Evolutionary conservation across 2,329 filamentous ascomycete genomes (phyloP), one percentile per base, ranked within the genome.

Genomic region (Ascochyta clinopodiicola): DNA sequence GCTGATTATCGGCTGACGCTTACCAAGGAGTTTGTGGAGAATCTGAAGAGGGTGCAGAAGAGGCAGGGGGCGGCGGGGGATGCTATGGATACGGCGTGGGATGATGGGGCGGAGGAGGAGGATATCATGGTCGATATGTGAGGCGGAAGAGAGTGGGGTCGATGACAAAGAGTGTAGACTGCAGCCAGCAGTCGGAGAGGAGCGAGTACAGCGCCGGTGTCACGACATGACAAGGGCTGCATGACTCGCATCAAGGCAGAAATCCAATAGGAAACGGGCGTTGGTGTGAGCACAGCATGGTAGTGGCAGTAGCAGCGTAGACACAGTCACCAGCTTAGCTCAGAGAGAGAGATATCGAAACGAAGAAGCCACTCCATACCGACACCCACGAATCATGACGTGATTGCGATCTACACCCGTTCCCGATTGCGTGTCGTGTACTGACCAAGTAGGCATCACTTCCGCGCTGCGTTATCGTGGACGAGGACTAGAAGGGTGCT

Each of bases 11-110:
- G 80, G 17, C 67, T 88, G 44, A 82, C 81, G 37, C 69, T 88
- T 37, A 83, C 79, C 51, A 84, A 82, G 63, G 86, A 88, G 67
- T 86, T 84, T 62, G 75, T 86, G 29, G 82, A 86, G 38, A 78
- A 78, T 45, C 56, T 82, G 46, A 81, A 80, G 64, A 83, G 78
- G 57, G 61, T 76, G 56, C 80, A 76, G 63, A 77, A 78, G 71
- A 75, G 77, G 47, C 64, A 67, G 29, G 71, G 69, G n/a, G 66
- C 66, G 7, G 48, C 54, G 15, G 64, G 67, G 8, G 73, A 76
- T 12, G 64, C 66, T 2, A 76, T 76, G 75, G 75, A 76, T 43
- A 69, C 68, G 22, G 63, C 68, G 1, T 76, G 70, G 70, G 71
- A 73, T 22, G 73, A 72, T 17, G 61, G 63, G 6, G 55, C 68